Base-by-base conservation (phyloP, 1,139 yeast genomes). In the Blastobotrys arbuscula region DNA sequence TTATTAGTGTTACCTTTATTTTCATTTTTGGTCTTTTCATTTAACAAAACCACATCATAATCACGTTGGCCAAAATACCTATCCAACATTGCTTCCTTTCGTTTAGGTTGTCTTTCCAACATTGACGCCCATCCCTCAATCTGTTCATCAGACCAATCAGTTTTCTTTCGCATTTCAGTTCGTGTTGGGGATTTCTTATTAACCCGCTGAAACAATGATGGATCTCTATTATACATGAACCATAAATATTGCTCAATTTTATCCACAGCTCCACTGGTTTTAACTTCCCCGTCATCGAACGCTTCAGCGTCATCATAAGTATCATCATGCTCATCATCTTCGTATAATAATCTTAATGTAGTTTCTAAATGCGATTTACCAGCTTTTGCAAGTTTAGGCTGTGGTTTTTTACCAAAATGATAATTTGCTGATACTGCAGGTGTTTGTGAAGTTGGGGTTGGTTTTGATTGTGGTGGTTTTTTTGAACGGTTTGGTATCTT, bases 101-200 rank as follows among this genome's bases (percentile, higher is more conserved):
- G 70, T 46, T 74, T 69, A 0, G 94, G 89, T 42, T 82, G 78
- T 55, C 77, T 78, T 44, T 77, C 74, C 31, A 89, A 64, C 83
- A 85, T 84, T 52, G 84, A 70, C 1, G 84, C 83, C 97, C 97
- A 90, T 0, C 96, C 96, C 70, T 90, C 97, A 42, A 90, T 78
- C 63, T 88, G 95, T 61, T 87, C 96, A 63, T 89, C 92, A 0
- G 89, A 73, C 96, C 95, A 86, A 1, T 72, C 72, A 0, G 82
- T 77, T 35, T 70, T 68, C 15, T 65, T 61, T 55, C 75, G 78
- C 60, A 89, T 66, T 21, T 74, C 76, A 23, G 69, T 68, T 49
- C 97, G 73, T 8, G 59, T 65, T 35, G 72, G 66, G 0, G 82
- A 60, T 44, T 81, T 79, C 50, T 96, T 71, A 5, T 71, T 64